These are phyloP conservation scores for Nannochloropsis granulata DNA, from an alignment of 108 stramenopile species.

Conservation along the genomic window DNA sequence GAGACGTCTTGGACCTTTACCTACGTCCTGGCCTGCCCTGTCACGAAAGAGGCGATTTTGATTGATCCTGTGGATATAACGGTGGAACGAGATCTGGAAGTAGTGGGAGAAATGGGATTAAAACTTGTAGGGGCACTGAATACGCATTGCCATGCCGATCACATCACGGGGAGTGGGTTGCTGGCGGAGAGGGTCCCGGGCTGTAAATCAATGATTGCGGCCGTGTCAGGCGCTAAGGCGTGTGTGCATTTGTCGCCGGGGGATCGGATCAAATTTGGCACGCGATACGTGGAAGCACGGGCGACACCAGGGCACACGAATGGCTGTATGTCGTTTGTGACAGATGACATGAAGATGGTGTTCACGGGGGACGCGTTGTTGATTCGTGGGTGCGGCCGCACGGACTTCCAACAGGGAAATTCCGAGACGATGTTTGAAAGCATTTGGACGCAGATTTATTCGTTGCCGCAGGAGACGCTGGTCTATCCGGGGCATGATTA, in stretches of 20 bases:
- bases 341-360: constrained; percentile 59
- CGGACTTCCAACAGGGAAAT: constrained; percentile 61
- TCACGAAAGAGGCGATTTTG: constrained; percentile 59
- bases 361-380: constrained; percentile 75
- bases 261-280: constrained; percentile 54
- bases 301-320: constrained; percentile 76
- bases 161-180: constrained; percentile 61
- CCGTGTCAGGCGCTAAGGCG: constrained; percentile 47
- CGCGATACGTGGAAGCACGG: constrained; percentile 41
- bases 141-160: constrained; percentile 69
- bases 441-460: constrained; percentile 55
- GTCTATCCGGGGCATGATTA: constrained; percentile 82
- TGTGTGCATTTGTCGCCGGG: constrained; percentile 49
- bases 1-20: constrained; percentile 66
- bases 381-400: constrained; percentile 61
- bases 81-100: constrained; percentile 77
- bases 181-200: constrained; percentile 48
- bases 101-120: constrained; percentile 49
- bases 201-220: constrained; percentile 56
- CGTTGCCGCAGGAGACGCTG: constrained; percentile 49
- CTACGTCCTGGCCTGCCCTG: constrained; percentile 59
- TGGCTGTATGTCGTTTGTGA: constrained; percentile 57
- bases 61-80: constrained; percentile 84
- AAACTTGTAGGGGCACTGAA: constrained; percentile 58
- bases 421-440: constrained; percentile 49